phyloP scores from a whole-genome alignment of 495 filamentous ascomycete genomes.

The Penicillium verhagenii region DNA sequence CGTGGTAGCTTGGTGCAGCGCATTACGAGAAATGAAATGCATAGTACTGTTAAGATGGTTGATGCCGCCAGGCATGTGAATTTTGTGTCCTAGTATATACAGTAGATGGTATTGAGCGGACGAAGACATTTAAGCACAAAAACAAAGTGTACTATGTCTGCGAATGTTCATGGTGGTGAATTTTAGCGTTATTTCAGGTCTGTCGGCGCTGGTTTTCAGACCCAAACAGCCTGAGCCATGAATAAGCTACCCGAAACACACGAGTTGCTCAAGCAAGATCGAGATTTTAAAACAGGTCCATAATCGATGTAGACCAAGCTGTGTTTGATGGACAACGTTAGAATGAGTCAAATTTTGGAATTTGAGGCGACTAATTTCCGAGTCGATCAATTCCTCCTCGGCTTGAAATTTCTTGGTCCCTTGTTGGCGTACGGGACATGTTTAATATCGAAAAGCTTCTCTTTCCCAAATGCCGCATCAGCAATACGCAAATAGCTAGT shows the following conservation, averaged over 20 bases:
- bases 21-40: constrained; percentile 1
- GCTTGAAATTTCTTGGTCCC: constrained; percentile 32
- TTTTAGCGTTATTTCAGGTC: not conserved
- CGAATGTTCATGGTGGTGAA: not conserved
- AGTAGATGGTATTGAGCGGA: not conserved
- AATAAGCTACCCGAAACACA: too few relatives aligned
- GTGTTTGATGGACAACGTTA: too few relatives aligned
- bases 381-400: constrained; percentile 36
- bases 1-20: not conserved
- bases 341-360: not conserved
- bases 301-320: not conserved
- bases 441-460: constrained; percentile 59
- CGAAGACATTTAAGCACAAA: not conserved
- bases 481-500: constrained; percentile 80
- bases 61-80: too few relatives aligned
- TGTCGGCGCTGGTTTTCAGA: too few relatives aligned
- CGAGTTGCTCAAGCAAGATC: not conserved
- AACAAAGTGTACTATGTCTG: not conserved
- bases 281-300: too few relatives aligned
- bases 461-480: constrained; percentile 77
- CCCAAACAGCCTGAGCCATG: too few relatives aligned
- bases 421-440: constrained; percentile 31
- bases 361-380: not conserved
- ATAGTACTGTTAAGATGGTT: not conserved
- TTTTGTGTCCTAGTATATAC: too few relatives aligned